phyloP scores from a whole-genome alignment of 2,329 filamentous ascomycete species.

The Colletotrichum scovillei region DNA sequence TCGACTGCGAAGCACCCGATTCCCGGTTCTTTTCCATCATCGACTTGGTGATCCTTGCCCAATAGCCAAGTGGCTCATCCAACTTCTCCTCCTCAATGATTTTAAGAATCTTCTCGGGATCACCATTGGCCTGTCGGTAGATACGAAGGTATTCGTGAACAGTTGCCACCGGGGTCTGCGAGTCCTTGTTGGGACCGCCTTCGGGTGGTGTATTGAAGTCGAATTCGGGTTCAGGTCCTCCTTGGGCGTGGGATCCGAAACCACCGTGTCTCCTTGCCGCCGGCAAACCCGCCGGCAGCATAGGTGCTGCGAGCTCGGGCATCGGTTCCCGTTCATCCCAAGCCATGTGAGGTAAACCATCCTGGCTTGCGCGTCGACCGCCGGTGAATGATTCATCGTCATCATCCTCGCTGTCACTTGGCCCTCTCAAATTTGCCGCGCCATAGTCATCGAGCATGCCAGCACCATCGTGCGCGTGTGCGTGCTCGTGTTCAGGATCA shows the following conservation, averaged over 20 bases:
- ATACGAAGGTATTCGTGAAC: constrained; percentile 63
- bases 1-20: constrained; percentile 2
- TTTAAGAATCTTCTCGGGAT: constrained; percentile 67
- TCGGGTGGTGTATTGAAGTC: constrained; percentile 26
- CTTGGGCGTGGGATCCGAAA: constrained; percentile 5
- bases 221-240: constrained; percentile 2
- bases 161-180: constrained; percentile 37
- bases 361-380: background rate
- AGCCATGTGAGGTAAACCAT: constrained; percentile 7
- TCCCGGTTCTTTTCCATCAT: constrained; percentile 37
- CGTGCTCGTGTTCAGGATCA: constrained; percentile 31
- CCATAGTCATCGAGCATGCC: constrained; percentile 1
- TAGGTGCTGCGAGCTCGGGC: background rate
- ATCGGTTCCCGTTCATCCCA: constrained; percentile 22
- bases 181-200: background rate
- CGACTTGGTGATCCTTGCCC: constrained; percentile 62
- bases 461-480: background rate
- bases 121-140: constrained; percentile 69
- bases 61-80: constrained; percentile 68
- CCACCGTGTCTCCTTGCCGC: background rate
- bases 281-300: background rate
- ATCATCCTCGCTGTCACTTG: constrained; percentile 24
- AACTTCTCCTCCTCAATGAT: constrained; percentile 72
- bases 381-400: constrained; percentile 14
- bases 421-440: background rate